A percentile compares a stretch with the other conserved stretches of the same genome.
These are phyloP conservation scores for Croton setiger DNA, from an alignment of 441 rosid species.

Conservation along the genomic window DNA sequence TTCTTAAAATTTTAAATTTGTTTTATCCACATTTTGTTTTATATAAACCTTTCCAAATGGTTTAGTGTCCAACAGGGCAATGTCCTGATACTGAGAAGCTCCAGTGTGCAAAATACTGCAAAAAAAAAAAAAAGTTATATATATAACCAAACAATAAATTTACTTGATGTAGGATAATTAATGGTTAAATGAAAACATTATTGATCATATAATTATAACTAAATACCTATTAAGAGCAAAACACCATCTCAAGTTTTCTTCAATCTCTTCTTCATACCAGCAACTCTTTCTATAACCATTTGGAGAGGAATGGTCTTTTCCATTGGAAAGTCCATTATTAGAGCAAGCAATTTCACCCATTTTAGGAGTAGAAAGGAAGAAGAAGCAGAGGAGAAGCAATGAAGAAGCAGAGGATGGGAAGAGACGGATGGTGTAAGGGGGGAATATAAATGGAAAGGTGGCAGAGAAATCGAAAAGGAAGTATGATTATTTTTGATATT, in stretches of 20 bases:
- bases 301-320: conserved; percentile 32
- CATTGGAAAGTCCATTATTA: conserved; percentile 31
- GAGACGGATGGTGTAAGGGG: too few species aligned
- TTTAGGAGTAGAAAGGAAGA: too few species aligned
- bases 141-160: too few species aligned
- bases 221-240: conserved; percentile 60
- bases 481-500: too few species aligned
- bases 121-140: neutral
- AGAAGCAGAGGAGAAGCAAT: neutral
- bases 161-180: too few species aligned
- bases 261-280: conserved; percentile 71
- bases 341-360: conserved; percentile 7
- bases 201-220: too few species aligned
- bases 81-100: conserved; percentile 52
- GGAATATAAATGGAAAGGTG: too few species aligned
- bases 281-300: conserved; percentile 58
- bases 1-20: neutral
- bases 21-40: neutral
- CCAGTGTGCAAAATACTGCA: conserved; percentile 54
- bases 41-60: conserved; percentile 54
- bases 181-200: too few species aligned
- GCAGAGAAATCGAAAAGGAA: too few species aligned
- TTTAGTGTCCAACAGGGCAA: conserved; percentile 58
- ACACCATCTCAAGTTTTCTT: conserved; percentile 58
- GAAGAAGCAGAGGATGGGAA: neutral